phyloP scores from a whole-genome alignment of 305 asterid genomes.

The Fraxinus platypoda region DNA sequence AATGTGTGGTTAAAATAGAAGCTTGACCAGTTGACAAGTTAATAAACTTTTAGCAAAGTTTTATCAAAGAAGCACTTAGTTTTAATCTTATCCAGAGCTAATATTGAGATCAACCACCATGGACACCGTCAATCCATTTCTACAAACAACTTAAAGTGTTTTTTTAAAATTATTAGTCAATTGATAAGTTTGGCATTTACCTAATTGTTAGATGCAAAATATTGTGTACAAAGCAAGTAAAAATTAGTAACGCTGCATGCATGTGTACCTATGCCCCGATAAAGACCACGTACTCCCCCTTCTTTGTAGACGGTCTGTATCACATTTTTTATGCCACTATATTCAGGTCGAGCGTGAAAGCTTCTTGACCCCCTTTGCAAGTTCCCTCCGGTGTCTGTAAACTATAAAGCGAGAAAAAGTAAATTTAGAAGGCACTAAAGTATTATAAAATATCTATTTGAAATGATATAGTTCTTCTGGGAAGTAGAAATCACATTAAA shows the following conservation, averaged over 20 bases:
- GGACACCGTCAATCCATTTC: background rate
- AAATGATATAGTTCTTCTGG: background rate
- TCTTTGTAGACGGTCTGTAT: slow-evolving; percentile 66
- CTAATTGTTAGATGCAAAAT: background rate
- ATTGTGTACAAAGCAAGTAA: background rate
- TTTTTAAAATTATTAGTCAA: background rate
- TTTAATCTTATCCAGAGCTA: background rate
- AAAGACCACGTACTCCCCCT: slow-evolving; percentile 81
- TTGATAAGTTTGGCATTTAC: background rate
- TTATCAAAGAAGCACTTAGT: background rate
- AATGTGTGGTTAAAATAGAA: no score
- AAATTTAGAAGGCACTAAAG: background rate
- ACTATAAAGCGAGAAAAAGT: slow-evolving; percentile 33
- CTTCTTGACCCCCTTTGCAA: slow-evolving; percentile 39
- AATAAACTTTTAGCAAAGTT: no score
- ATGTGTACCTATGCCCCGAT: slow-evolving; percentile 85
- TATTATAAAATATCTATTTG: background rate
- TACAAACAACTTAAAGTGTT: background rate
- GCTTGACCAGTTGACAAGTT: no score
- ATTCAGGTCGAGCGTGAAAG: slow-evolving; percentile 48
- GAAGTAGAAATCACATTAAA: background rate
- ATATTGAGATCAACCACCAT: background rate
- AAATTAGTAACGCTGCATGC: background rate
- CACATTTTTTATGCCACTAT: slow-evolving; percentile 74
- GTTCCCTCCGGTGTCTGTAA: slow-evolving; percentile 50